Evolutionary conservation across 257 asterid species (phyloP).

Genomic region (Oldenlandia corymbosa): DNA sequence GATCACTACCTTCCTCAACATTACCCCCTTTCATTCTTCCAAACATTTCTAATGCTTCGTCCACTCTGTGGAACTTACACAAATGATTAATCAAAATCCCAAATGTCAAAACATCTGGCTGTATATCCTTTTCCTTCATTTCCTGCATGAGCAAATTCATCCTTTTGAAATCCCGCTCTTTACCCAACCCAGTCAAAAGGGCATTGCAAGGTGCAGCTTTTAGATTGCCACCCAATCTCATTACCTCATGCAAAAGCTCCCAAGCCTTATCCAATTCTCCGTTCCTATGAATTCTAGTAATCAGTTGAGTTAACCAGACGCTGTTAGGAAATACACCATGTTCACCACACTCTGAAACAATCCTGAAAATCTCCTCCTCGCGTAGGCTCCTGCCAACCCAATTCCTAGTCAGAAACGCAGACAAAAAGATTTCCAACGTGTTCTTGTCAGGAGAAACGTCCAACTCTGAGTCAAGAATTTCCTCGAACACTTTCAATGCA

Average conservation of each 20-base stretch:
- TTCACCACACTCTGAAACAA: constrained; percentile 38
- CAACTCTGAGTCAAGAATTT: constrained; percentile 48
- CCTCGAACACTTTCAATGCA: constrained; percentile 67
- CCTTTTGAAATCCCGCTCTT: constrained; percentile 36
- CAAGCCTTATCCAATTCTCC: constrained; percentile 52
- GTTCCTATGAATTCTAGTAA: constrained; percentile 44
- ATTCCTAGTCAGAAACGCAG: constrained; percentile 30
- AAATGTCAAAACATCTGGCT: constrained; percentile 52
- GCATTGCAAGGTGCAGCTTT: constrained; percentile 53
- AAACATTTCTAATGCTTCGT: constrained; percentile 67
- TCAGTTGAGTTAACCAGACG: constrained; percentile 35
- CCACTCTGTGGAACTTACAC: constrained; percentile 54
- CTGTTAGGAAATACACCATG: constrained; percentile 32
- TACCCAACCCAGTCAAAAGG: constrained; percentile 47
- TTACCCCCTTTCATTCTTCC: constrained; percentile 47
- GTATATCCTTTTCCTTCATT: constrained; percentile 69
- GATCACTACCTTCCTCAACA: constrained; percentile 31
- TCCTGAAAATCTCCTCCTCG: constrained; percentile 45
- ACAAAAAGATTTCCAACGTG: constrained; percentile 41
- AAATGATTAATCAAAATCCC: constrained; percentile 64
- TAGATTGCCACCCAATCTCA: constrained; percentile 40
- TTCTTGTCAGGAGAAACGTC: constrained; percentile 32
- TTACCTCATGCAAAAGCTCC: constrained; percentile 45
- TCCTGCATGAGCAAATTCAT: constrained; percentile 67
- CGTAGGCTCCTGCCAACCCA: constrained; percentile 37